phyloP scores from a whole-genome alignment of 2,329 filamentous ascomycete species.

The Madurella mycetomatis region DNA sequence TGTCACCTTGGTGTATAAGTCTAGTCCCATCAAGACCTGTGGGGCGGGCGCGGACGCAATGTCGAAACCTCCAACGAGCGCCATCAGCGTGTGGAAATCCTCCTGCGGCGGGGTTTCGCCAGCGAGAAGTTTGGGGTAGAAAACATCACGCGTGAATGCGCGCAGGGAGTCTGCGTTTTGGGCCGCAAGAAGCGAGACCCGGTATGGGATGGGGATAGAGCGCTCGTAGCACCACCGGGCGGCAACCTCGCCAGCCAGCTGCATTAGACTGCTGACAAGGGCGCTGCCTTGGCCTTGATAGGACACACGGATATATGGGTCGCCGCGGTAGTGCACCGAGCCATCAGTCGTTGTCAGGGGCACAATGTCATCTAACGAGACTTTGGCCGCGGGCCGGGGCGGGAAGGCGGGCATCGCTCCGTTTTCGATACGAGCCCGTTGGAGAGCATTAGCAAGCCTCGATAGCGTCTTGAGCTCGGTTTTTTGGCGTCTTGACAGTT shows the following conservation, averaged over 20 bases:
- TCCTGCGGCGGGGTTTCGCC: slow-evolving; percentile 31
- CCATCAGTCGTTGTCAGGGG: slow-evolving; percentile 20
- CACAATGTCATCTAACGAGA: slow-evolving; percentile 38
- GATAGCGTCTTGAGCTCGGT: slow-evolving; percentile 46
- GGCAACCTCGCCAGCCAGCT: slow-evolving; percentile 57
- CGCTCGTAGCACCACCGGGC: slow-evolving; percentile 57
- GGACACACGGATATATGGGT: slow-evolving; percentile 47
- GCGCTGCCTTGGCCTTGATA: slow-evolving; percentile 32
- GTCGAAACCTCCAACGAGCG: slow-evolving; percentile 48
- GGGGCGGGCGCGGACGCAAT: slow-evolving; percentile 50
- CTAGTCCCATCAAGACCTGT: slow-evolving; percentile 54
- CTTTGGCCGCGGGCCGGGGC: slow-evolving; percentile 40
- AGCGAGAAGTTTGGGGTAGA: slow-evolving; percentile 38
- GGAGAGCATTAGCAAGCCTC: slow-evolving; percentile 44
- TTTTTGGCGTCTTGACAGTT: slow-evolving; percentile 41
- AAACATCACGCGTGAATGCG: slow-evolving; percentile 34
- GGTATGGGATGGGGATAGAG: slow-evolving; percentile 56
- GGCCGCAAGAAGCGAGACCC: slow-evolving; percentile 42
- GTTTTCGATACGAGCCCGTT: slow-evolving; percentile 38
- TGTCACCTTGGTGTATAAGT: slow-evolving; percentile 60
- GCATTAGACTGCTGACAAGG: slow-evolving; percentile 51
- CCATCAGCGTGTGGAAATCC: slow-evolving; percentile 31
- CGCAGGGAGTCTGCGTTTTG: slow-evolving; percentile 36
- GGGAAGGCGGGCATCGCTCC: slow-evolving; percentile 49
- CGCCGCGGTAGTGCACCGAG: slow-evolving; percentile 37